Conservation (phyloP, 2,329 filamentous ascomycete species). For the Tolypocladium sp. region DNA sequence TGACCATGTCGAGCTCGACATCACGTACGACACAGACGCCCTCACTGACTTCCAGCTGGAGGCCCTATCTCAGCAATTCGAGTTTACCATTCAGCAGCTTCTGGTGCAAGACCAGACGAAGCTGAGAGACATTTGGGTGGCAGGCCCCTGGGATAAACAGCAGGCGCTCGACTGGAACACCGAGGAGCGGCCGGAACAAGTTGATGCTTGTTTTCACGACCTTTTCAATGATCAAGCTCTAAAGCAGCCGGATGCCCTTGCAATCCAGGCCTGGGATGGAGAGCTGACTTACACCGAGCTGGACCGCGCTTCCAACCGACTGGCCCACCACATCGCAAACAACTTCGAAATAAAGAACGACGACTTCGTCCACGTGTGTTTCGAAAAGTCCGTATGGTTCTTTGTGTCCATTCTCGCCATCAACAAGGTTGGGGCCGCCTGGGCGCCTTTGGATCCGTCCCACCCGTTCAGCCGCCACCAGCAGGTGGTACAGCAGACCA, state of each 20-base stretch:
- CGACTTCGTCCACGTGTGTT: neutral
- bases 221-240: neutral
- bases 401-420: slow-evolving; percentile 7
- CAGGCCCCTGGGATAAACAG: too few species aligned
- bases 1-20: neutral
- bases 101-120: too few species aligned
- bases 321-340: slow-evolving; percentile 6
- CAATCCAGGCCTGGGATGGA: slow-evolving; percentile 33
- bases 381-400: slow-evolving; percentile 1
- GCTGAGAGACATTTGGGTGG: too few species aligned
- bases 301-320: neutral
- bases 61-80: too few species aligned
- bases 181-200: too few species aligned
- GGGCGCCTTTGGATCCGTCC: slow-evolving; percentile 3
- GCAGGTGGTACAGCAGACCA: neutral
- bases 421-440: slow-evolving; percentile 5
- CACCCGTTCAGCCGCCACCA: neutral
- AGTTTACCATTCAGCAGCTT: too few species aligned
- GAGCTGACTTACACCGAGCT: slow-evolving; percentile 27
- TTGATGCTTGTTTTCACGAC: neutral
- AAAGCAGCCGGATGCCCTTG: slow-evolving; percentile 13
- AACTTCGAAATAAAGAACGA: slow-evolving; percentile 3
- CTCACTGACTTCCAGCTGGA: neutral
- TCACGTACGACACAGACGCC: neutral
- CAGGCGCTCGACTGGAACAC: too few species aligned